Percentiles rank a stretch among this genome's conserved stretches.
Conservation (phyloP, 2,329 filamentous ascomycete genomes). For the Blastomyces percursus region DNA sequence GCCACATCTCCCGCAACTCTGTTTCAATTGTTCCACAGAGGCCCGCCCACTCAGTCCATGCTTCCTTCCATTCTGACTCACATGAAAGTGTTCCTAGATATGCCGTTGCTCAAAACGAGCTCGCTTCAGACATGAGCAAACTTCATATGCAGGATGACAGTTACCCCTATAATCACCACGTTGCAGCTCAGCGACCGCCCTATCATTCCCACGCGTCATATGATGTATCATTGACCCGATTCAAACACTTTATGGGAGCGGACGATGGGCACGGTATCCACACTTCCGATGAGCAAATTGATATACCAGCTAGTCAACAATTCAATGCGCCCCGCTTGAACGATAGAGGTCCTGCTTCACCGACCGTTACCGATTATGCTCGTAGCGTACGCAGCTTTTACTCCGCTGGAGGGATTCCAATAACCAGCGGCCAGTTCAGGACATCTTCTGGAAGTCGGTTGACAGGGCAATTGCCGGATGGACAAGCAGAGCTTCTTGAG, state of each 20-base stretch:
- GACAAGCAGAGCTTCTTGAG: slow-evolving; percentile 38
- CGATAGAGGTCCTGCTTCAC: slow-evolving; percentile 36
- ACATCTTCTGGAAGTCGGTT: slow-evolving; percentile 35
- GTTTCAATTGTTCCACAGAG: slow-evolving; percentile 25
- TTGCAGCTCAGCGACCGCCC: slow-evolving; percentile 19
- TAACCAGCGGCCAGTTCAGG: slow-evolving; percentile 29
- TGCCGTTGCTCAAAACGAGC: slow-evolving; percentile 21
- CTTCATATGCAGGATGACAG: slow-evolving; percentile 25
- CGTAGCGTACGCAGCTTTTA: slow-evolving; percentile 39
- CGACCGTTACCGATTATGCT: slow-evolving; percentile 36
- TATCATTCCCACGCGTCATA: slow-evolving; percentile 30
- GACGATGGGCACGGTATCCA: slow-evolving; percentile 18
- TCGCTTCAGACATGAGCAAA: slow-evolving; percentile 24
- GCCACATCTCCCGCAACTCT: slow-evolving; percentile 28
- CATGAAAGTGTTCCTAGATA: slow-evolving; percentile 26
- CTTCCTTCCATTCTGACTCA: slow-evolving; percentile 31
- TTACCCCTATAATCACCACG: slow-evolving; percentile 27
- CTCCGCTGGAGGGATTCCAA: slow-evolving; percentile 35
- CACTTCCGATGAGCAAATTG: slow-evolving; percentile 20
- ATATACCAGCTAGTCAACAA: slow-evolving; percentile 27
- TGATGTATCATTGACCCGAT: slow-evolving; percentile 38
- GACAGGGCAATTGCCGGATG: slow-evolving; percentile 27
- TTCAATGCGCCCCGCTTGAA: slow-evolving; percentile 32
- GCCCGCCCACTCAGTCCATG: slow-evolving; percentile 28
- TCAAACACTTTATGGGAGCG: slow-evolving; percentile 28